Evolutionary conservation across 148 eudicot species (phyloP), one percentile per base, ranked within the genome.

Genomic region (Cornus suecica): DNA sequence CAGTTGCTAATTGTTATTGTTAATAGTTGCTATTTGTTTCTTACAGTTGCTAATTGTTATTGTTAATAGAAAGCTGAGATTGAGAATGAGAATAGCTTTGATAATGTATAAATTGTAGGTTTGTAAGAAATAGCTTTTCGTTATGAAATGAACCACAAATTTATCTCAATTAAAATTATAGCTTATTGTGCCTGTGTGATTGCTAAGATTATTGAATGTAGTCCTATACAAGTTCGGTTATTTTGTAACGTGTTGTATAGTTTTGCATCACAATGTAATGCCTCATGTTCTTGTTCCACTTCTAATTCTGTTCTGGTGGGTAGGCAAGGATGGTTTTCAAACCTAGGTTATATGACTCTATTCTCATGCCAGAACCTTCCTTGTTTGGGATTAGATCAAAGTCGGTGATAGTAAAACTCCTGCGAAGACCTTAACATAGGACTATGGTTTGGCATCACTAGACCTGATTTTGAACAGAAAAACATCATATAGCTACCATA

Each of bases 1-100:
- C 41, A 68, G 69, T 20, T 58, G 72, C 65, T 68, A 9, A 74
- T 69, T 78, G 78, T n/a, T 61, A 69, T 31, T 79, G 78, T 29
- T n/a, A n/a, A n/a, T n/a, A n/a, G n/a, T n/a, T n/a, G n/a, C n/a
- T n/a, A n/a, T n/a, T n/a, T n/a, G n/a, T n/a, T n/a, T n/a, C n/a
- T n/a, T n/a, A n/a, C n/a, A n/a, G n/a, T n/a, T n/a, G n/a, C n/a
- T n/a, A n/a, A n/a, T n/a, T n/a, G n/a, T n/a, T n/a, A n/a, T n/a
- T n/a, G n/a, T n/a, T 45, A 62, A 54, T 79, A 74, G 24, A 51
- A 58, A 63, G 28, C 41, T 69, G 52, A 10, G 23, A 60, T 68
- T 29, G 54, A 42, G 45, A 34, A 60, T 61, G 27, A 29, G 51
- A 68, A 0, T 61, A 74, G 10, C 45, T 74, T 60, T 67, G 10